Evolutionary conservation across 1,139 yeast species (phyloP).

Genomic region (Taiozyma onychis): DNA sequence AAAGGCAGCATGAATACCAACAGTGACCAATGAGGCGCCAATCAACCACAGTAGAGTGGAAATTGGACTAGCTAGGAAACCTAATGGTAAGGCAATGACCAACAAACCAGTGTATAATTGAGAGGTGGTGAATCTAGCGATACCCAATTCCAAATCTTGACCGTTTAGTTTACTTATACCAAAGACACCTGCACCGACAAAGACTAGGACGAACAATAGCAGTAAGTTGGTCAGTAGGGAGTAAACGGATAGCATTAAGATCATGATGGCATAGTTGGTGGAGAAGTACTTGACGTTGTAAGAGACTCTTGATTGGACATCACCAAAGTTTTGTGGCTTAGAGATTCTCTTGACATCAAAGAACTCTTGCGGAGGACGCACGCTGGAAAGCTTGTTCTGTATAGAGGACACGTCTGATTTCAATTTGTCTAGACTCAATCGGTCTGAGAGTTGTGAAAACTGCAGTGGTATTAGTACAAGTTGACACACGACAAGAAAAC

Average conservation of each 20-base stretch:
- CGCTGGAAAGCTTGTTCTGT: conserved; percentile 61
- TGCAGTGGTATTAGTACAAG: conserved; percentile 1
- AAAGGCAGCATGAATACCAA: conserved; percentile 85
- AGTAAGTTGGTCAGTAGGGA: conserved; percentile 79
- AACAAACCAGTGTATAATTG: conserved; percentile 87
- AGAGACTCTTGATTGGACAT: conserved; percentile 80
- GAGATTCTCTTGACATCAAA: conserved; percentile 86
- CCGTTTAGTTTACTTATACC: conserved; percentile 81
- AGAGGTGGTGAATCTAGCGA: conserved; percentile 62
- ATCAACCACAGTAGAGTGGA: conserved; percentile 94
- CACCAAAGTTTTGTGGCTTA: conserved; percentile 86
- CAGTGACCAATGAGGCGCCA: conserved; percentile 87
- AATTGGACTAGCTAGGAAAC: conserved; percentile 89
- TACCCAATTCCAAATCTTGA: conserved; percentile 68
- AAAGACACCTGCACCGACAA: conserved; percentile 63
- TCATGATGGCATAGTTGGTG: conserved; percentile 76
- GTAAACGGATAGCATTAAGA: conserved; percentile 63
- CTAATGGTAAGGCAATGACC: conserved; percentile 77
- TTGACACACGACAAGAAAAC: no score
- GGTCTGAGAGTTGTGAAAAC: conserved; percentile 41
- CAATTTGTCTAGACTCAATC: conserved; percentile 47
- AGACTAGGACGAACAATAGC: conserved; percentile 72
- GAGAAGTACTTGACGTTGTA: conserved; percentile 85
- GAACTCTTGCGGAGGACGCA: conserved; percentile 89
- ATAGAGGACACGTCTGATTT: conserved; percentile 40